Evolutionary conservation across 768 basidiomycete species (phyloP), one percentile per base, ranked within the genome.

Genomic region (Gloeopeniophorella convolvens): DNA sequence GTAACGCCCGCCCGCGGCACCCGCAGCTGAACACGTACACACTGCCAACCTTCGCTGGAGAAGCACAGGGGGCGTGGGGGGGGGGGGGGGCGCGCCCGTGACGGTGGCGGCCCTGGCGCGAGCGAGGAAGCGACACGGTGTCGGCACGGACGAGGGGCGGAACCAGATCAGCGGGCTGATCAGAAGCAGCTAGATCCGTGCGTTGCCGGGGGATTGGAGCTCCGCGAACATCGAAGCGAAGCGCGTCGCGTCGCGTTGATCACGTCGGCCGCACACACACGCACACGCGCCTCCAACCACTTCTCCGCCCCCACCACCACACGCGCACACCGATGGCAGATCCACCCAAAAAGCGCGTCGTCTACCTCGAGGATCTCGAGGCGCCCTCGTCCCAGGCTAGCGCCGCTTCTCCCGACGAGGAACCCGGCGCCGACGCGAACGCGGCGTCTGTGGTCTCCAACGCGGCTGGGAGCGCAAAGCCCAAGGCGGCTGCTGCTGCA

Each of bases 291-390:
- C 32, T n/a, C 39, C 31, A 34, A 45, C 24, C 42, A 6, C 36
- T 15, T 34, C 16, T 4, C 27, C 44, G 13, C 42, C 6, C 42
- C 51, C 30, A 6, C 15, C 55, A 54, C 51, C 35, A 45, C 8
- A 55, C 36, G 48, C n/a, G 9, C 32, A 20, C n/a, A n/a, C n/a
- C n/a, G n/a, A n/a, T n/a, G n/a, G n/a, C n/a, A n/a, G n/a, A n/a
- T n/a, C n/a, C n/a, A n/a, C n/a, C 58, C 12, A 27, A 51, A 11
- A 53, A 44, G 27, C 48, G 51, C 31, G 58, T 60, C 41, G 64
- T 70, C n/a, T 68, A 63, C 42, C 62, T 65, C 32, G 69, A 68
- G 52, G 69, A 70, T 46, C 52, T 69, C 31, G 62, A 63, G 21
- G 37, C 47, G 3, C 55, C 30, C 13, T 48, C 42, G 18, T 33